Evolutionary conservation across 2,329 filamentous ascomycete species (phyloP), one percentile per base, ranked within the genome.

Genomic region (Xylariaceae sp.): DNA sequence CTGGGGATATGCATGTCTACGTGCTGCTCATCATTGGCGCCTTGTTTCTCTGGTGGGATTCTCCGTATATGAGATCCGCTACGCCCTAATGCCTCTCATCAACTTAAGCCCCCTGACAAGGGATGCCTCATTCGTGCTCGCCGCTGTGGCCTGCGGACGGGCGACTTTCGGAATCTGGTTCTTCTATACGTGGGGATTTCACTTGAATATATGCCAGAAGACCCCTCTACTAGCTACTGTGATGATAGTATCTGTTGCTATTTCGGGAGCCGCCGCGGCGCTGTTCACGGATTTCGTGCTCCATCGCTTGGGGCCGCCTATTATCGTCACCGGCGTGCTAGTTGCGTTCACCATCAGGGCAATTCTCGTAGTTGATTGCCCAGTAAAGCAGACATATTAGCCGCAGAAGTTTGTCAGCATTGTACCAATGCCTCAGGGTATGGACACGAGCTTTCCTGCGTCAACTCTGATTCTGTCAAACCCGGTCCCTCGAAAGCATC

Each of bases 371-470:
- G 67, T 67, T 5, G 69, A 66, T 31, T 67, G 74, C 3, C 79
- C 80, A 0, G 71, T 78, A 2, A 61, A 76, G 12, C 79, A 82
- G 63, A 79, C 71, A 6, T 85, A 85, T 64, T 85, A 82, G 82
- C 76, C 70, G n/a, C 76, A 82, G 62, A 76, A 75, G 0, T 85
- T 85, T 62, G 73, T 82, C 7, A 73, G 73, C 6, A 70, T 76
- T 7, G 11, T 83, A 11, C 65, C 84, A 19, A 80, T 75, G 57
- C 77, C 79, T 0, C 79, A 71, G 61, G 79, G 80, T 1, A 82
- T 83, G 80, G 82, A 86, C 60, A 82, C 84, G 78, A 78, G 73
- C 4, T 84, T 84, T 62, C 82, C 82, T 1, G 77, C 81, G 0
- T 79, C 75, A 0, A 83, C 79, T 1, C 63, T 85, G 3, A 76